Conservation (phyloP, 352 stramenopile genomes). For the Phytophthora uliginosa region DNA sequence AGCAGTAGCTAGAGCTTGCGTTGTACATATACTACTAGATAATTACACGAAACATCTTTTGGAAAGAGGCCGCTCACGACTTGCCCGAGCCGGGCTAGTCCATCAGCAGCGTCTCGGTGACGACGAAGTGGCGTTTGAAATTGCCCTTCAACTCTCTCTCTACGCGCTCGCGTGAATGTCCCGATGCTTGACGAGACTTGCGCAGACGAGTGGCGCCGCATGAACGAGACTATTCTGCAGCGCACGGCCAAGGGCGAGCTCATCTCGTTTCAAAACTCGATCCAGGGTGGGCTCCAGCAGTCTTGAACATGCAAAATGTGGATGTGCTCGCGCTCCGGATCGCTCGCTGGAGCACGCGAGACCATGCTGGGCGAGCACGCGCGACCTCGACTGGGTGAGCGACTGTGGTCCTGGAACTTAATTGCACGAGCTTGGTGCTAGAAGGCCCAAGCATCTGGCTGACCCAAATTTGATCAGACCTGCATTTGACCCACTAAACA, state of each 20-base stretch:
- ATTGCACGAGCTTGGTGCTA: slow-evolving; percentile 55
- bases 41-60: too few species aligned
- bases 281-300: slow-evolving; percentile 46
- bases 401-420: slow-evolving; percentile 49
- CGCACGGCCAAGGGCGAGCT: slow-evolving; percentile 66
- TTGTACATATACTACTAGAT: too few species aligned
- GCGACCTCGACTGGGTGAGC: slow-evolving; percentile 51
- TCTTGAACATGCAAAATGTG: slow-evolving; percentile 44
- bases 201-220: slow-evolving; percentile 67
- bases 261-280: slow-evolving; percentile 73
- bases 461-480: too few species aligned
- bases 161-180: slow-evolving; percentile 67
- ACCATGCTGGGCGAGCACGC: slow-evolving; percentile 50
- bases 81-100: too few species aligned
- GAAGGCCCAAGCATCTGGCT: too few species aligned
- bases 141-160: slow-evolving; percentile 69
- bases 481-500: too few species aligned
- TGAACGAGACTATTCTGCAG: slow-evolving; percentile 68
- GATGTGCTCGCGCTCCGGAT: slow-evolving; percentile 57
- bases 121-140: slow-evolving; percentile 61
- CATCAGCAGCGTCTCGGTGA: too few species aligned
- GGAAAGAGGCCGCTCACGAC: too few species aligned
- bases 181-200: slow-evolving; percentile 67
- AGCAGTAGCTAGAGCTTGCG: too few species aligned
- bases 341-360: slow-evolving; percentile 60